Base-by-base conservation (phyloP, 108 stramenopile genomes). In the Conticribra guillardii region DNA sequence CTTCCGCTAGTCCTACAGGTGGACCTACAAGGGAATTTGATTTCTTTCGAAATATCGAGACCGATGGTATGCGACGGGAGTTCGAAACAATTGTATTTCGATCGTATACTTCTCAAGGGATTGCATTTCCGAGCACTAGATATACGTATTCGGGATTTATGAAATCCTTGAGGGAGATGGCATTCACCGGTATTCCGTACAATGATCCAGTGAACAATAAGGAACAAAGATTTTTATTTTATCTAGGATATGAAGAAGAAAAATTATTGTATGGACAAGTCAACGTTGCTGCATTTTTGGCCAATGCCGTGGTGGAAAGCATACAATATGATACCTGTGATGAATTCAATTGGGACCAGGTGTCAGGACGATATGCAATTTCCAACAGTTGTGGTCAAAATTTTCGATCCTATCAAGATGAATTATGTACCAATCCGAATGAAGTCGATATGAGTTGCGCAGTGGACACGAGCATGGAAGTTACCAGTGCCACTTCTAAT, bases 371-470 rank as follows among this genome's bases (percentile, higher is more conserved):
- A 69, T 53, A 33, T 52, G 60, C 47, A 46, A 47, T 74, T 44
- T 47, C 26, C n/a, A 79, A 79, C 60, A 28, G 67, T 2, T 79
- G 77, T 44, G 77, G 77, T 18, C 77, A 79, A 30, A 52, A 67
- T 21, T 60, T 61, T 47, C 57, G 60, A 56, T 47, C 70, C 37
- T 67, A 29, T 15, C 30, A 68, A 50, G 49, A 67, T 28, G 77
- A 79, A 49, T 29, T 45, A 18, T 67, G 67, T 22, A 79, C 67
- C 64, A 33, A 34, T 23, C n/a, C 44, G 2, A 28, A 52, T 2
- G 66, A 55, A 19, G 66, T 54, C 4, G 34, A 67, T 27, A 55
- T 55, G 53, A 55, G 53, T 45, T 79, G 77, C 59, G 26, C 47
- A 0, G 73, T 79, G 30, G 66, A 79, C 24, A 23, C 22, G 14